Evolutionary conservation across 2,329 filamentous ascomycete species (phyloP).

Genomic region (Hypoxylon sp.): DNA sequence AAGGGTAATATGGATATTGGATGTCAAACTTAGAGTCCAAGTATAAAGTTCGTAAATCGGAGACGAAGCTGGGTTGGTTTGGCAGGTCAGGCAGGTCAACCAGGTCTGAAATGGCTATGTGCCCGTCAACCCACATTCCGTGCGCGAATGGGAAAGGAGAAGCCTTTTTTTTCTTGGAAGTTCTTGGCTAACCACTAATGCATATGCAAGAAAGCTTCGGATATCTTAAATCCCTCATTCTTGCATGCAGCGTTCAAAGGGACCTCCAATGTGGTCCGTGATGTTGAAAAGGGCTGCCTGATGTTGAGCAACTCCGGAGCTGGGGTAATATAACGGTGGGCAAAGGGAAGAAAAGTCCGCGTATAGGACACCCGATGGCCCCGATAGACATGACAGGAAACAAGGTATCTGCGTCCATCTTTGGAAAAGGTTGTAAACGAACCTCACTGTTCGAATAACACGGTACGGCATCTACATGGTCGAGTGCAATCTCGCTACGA

Average conservation of each 20-base stretch:
- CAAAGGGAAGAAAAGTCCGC: not conserved
- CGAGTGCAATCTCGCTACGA: not conserved
- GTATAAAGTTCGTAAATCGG: not conserved
- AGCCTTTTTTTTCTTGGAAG: constrained; percentile 31
- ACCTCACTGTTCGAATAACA: not conserved
- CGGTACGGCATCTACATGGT: not conserved
- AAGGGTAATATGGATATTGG: not conserved
- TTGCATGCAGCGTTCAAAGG: constrained; percentile 5
- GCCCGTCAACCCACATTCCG: not conserved
- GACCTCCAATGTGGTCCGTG: not conserved
- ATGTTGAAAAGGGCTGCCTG: not conserved
- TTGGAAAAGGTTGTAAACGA: not conserved
- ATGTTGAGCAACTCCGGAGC: constrained; percentile 4
- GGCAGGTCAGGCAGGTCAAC: no score
- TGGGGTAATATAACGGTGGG: not conserved
- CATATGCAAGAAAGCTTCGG: constrained; percentile 29
- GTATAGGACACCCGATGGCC: not conserved
- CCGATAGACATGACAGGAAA: not conserved
- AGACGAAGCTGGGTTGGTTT: not conserved
- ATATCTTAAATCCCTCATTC: constrained; percentile 35
- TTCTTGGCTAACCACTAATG: constrained; percentile 32
- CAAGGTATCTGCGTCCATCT: not conserved
- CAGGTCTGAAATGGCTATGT: not conserved
- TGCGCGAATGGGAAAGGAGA: constrained; percentile 12
- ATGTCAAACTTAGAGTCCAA: not conserved